These are phyloP conservation scores for Epichloe amarillans DNA, from an alignment of 2,329 filamentous ascomycete genomes.

Conservation along the genomic window DNA sequence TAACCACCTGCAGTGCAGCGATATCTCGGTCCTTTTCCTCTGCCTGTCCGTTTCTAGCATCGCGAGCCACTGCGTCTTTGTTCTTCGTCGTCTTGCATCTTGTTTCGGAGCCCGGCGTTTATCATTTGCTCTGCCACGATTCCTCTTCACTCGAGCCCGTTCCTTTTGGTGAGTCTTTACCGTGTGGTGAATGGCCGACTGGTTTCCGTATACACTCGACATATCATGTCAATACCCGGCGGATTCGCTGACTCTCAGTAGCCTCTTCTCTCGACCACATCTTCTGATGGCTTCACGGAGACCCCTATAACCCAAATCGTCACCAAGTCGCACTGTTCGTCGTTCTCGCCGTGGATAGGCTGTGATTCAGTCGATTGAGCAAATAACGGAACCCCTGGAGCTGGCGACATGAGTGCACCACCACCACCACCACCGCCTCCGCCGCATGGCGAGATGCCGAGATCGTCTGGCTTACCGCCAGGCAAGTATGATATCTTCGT, in stretches of 20 bases:
- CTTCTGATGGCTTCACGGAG: conserved; percentile 18
- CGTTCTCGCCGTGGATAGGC: neutral
- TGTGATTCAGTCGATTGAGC: neutral
- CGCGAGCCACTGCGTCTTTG: conserved; percentile 4
- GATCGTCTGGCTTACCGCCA: conserved; percentile 57
- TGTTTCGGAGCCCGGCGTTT: conserved; percentile 17
- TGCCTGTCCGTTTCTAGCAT: conserved; percentile 1
- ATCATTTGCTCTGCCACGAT: conserved; percentile 12
- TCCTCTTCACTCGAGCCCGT: neutral
- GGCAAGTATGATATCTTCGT: conserved; percentile 97
- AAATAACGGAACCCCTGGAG: neutral
- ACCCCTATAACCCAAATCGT: conserved; percentile 12
- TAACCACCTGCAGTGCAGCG: conserved; percentile 1
- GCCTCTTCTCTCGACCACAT: neutral
- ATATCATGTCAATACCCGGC: neutral
- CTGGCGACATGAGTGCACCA: conserved; percentile 39
- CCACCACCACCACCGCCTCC: conserved; percentile 76
- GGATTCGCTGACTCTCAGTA: conserved; percentile 6
- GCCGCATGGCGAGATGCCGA: conserved; percentile 69
- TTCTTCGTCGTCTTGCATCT: conserved; percentile 9
- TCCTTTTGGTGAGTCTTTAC: conserved; percentile 1
- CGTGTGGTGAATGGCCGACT: neutral
- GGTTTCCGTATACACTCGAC: neutral
- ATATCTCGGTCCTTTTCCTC: neutral
- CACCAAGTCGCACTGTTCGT: neutral